phyloP scores from a whole-genome alignment of 768 basidiomycete species.

The Mycena leptocephala region DNA sequence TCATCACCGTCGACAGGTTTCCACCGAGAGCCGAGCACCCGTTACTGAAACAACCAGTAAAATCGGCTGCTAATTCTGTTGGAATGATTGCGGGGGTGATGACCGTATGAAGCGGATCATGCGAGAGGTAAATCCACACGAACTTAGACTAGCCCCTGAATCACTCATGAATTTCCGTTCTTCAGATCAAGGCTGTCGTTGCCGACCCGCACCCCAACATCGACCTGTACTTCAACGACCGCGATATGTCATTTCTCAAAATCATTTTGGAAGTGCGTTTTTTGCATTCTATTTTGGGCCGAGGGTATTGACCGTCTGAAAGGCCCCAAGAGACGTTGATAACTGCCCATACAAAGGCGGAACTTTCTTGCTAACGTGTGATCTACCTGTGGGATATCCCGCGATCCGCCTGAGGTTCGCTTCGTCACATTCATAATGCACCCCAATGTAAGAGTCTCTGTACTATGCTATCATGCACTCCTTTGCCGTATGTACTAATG shows the following conservation, averaged over 20 bases:
- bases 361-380: slow-evolving; percentile 45
- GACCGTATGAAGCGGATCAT: slow-evolving; percentile 46
- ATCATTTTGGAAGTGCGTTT: slow-evolving; percentile 43
- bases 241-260: slow-evolving; percentile 48
- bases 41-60: slow-evolving; percentile 38
- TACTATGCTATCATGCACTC: too few species aligned
- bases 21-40: slow-evolving; percentile 43
- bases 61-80: slow-evolving; percentile 29
- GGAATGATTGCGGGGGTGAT: slow-evolving; percentile 21
- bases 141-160: neutral
- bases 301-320: neutral
- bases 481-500: too few species aligned
- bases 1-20: slow-evolving; percentile 44
- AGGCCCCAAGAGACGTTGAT: slow-evolving; percentile 45
- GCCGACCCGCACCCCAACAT: slow-evolving; percentile 45
- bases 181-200: slow-evolving; percentile 40
- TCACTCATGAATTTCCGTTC: slow-evolving; percentile 17
- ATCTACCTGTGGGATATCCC: slow-evolving; percentile 46
- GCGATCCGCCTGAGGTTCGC: slow-evolving; percentile 47
- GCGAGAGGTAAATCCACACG: slow-evolving; percentile 43
- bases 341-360: slow-evolving; percentile 47
- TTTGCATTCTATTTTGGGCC: slow-evolving; percentile 14
- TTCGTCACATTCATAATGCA: slow-evolving; percentile 50
- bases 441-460: slow-evolving; percentile 41
- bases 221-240: slow-evolving; percentile 46